These are phyloP conservation scores for Stellera chamaejasme DNA, from an alignment of 345 rosid genomes.

Conservation along the genomic window DNA sequence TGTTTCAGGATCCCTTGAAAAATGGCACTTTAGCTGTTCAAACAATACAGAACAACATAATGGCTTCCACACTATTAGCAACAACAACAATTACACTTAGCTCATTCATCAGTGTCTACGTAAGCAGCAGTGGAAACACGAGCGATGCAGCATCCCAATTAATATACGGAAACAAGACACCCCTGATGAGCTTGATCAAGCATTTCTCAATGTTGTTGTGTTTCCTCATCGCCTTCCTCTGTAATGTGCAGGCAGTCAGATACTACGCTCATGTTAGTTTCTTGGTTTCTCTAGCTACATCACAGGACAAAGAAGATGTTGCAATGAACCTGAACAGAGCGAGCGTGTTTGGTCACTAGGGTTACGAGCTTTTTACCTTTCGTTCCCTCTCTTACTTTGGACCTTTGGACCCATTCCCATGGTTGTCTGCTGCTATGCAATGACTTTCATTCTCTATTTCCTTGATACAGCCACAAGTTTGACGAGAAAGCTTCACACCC, in stretches of 20 bases:
- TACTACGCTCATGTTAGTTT: conserved; percentile 79
- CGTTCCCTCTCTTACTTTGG: conserved; percentile 82
- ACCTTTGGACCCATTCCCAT: conserved; percentile 78
- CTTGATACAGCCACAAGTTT: conserved; percentile 66
- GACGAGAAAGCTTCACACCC: conserved; percentile 43
- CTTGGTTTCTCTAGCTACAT: conserved; percentile 51
- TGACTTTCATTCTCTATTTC: conserved; percentile 55
- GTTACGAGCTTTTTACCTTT: conserved; percentile 62
- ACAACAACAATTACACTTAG: conserved; percentile 82
- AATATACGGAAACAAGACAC: conserved; percentile 49
- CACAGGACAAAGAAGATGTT: conserved; percentile 38
- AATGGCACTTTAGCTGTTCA: conserved; percentile 80
- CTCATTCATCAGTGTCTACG: conserved; percentile 67
- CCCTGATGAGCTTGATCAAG: conserved; percentile 49
- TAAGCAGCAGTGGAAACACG: conserved; percentile 52
- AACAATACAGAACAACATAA: conserved; percentile 82
- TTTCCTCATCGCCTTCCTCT: conserved; percentile 76
- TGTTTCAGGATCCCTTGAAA: conserved; percentile 64
- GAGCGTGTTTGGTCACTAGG: conserved; percentile 84
- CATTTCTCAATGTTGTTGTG: conserved; percentile 65
- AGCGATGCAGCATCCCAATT: conserved; percentile 24
- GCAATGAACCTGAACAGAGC: conserved; percentile 71
- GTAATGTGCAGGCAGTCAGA: conserved; percentile 75
- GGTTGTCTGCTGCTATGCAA: conserved; percentile 54
- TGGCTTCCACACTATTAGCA: conserved; percentile 91